Percentiles rank a stretch among this genome's conserved stretches.
phyloP scores from a whole-genome alignment of 352 stramenopile genomes.

The Phytophthora hybrid region DNA sequence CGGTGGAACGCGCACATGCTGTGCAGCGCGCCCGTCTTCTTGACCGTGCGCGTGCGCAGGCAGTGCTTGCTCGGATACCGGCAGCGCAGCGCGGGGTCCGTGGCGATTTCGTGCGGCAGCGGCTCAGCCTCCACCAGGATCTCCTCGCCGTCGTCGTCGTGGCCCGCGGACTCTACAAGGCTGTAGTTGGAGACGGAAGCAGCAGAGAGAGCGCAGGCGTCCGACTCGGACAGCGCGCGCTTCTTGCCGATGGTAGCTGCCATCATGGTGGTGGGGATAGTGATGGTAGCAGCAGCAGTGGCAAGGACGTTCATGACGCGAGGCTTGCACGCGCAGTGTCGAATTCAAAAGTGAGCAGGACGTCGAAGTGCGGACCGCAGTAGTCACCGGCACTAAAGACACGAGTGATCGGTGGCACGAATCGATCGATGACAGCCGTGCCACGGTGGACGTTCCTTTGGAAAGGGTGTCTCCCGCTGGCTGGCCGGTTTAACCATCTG shows the following conservation, averaged over 20 bases:
- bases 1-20: slow-evolving; percentile 71
- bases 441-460: slow-evolving; percentile 21
- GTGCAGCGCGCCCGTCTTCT: slow-evolving; percentile 69
- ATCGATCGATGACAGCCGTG: slow-evolving; percentile 22
- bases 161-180: slow-evolving; percentile 9
- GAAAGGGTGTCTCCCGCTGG: slow-evolving; percentile 20
- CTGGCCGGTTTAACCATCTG: slow-evolving; percentile 17
- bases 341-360: slow-evolving; percentile 32
- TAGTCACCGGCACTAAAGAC: slow-evolving; percentile 13
- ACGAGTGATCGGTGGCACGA: slow-evolving; percentile 28
- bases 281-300: background rate
- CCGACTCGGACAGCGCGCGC: slow-evolving; percentile 7
- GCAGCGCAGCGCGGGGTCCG: slow-evolving; percentile 50
- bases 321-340: slow-evolving; percentile 13
- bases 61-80: slow-evolving; percentile 66
- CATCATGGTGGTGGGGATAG: background rate
- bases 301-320: background rate
- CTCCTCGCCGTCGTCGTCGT: slow-evolving; percentile 44
- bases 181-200: background rate
- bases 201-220: background rate
- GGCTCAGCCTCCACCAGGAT: slow-evolving; percentile 47
- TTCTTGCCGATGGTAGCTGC: slow-evolving; percentile 24
- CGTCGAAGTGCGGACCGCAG: too few species aligned
- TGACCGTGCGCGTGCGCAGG: slow-evolving; percentile 58
- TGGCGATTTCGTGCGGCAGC: slow-evolving; percentile 49